phyloP scores from a whole-genome alignment of 179 eudicot genomes.

The Amaranthus tricolor region DNA sequence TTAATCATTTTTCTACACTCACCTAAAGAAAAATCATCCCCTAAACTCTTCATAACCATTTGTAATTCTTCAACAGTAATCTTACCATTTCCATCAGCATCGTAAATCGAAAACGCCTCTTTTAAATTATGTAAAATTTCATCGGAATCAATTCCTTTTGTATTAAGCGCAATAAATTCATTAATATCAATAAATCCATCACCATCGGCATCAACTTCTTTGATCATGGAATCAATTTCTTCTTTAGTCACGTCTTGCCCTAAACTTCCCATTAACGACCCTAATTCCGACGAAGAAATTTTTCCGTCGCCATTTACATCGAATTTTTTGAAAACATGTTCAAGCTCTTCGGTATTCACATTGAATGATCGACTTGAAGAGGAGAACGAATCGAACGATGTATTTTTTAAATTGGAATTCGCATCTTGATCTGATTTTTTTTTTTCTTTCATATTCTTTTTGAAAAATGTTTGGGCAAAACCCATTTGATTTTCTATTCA shows the following conservation, averaged over 20 bases:
- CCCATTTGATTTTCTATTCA: constrained; percentile 11
- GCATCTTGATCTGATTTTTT: neutral
- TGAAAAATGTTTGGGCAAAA: constrained; percentile 29
- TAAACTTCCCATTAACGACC: constrained; percentile 42
- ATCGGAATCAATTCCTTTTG: constrained; percentile 45
- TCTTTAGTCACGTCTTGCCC: constrained; percentile 42
- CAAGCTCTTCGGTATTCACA: constrained; percentile 34
- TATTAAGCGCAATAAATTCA: constrained; percentile 54
- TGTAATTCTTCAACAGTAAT: constrained; percentile 61
- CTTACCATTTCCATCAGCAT: constrained; percentile 53
- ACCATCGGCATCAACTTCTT: constrained; percentile 55
- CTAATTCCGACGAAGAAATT: constrained; percentile 49
- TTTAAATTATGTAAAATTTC: constrained; percentile 36
- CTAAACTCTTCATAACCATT: constrained; percentile 59
- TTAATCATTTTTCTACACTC: constrained; percentile 65
- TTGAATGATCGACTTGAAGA: constrained; percentile 19
- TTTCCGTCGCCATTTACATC: constrained; percentile 66
- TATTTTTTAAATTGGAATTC: constrained; percentile 4
- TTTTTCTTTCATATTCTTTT: constrained; percentile 13
- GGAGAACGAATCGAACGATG: neutral
- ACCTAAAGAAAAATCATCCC: constrained; percentile 50
- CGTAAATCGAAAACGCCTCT: constrained; percentile 64
- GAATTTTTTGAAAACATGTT: constrained; percentile 58
- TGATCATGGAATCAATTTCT: constrained; percentile 40
- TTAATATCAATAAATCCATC: constrained; percentile 55